Percentiles rank a stretch among this genome's conserved stretches.
phyloP scores from a whole-genome alignment of 2,329 filamentous ascomycete genomes.

The Trichoderma citrinoviride region DNA sequence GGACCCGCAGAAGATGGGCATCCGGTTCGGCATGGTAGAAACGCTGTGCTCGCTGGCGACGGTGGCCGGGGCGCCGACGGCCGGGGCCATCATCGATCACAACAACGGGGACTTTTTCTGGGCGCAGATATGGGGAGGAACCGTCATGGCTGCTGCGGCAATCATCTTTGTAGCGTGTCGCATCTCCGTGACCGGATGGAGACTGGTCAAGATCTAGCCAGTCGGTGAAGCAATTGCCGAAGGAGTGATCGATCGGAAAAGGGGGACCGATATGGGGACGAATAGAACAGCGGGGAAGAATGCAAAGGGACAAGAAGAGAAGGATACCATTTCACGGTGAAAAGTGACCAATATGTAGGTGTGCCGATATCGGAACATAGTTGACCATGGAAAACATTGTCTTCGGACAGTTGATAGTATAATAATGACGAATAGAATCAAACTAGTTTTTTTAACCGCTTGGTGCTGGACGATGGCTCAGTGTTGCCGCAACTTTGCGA shows the following conservation, averaged over 20 bases:
- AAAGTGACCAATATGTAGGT: background rate
- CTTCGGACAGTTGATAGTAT: too few species aligned
- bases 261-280: background rate
- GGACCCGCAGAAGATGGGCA: constrained; percentile 46
- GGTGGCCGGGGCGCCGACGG: constrained; percentile 45
- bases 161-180: constrained; percentile 35
- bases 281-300: background rate
- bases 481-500: constrained; percentile 2
- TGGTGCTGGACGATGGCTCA: background rate
- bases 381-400: background rate
- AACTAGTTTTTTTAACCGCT: background rate
- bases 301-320: background rate
- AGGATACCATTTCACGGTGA: background rate
- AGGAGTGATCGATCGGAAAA: background rate
- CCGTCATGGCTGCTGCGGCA: constrained; percentile 38
- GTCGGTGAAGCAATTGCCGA: background rate
- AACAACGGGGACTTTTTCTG: constrained; percentile 41
- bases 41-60: constrained; percentile 43
- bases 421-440: constrained; percentile 2
- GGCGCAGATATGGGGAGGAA: constrained; percentile 48
- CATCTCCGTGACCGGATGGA: constrained; percentile 38
- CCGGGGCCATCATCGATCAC: constrained; percentile 45
- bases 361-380: constrained; percentile 16
- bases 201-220: constrained; percentile 37
- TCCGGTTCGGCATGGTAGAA: constrained; percentile 46